These are phyloP conservation scores for Sisymbrium irio DNA, from an alignment of 345 rosid species.

Conservation along the genomic window DNA sequence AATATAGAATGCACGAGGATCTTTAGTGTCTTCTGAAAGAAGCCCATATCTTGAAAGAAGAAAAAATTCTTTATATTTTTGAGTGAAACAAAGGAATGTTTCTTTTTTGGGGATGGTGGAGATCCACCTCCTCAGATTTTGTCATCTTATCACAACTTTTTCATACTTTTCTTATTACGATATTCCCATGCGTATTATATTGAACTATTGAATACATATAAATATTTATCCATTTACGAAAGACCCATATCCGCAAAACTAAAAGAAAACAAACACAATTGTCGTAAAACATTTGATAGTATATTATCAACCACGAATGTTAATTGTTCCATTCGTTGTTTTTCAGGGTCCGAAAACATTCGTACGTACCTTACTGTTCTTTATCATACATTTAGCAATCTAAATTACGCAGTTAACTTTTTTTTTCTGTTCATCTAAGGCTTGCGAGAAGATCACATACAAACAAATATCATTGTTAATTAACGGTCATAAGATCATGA, in stretches of 20 bases:
- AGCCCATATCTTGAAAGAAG: background rate
- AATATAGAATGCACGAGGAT: conserved; percentile 13
- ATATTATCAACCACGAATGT: background rate
- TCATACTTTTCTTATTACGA: background rate
- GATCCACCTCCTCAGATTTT: conserved; percentile 18
- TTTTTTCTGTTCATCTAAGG: background rate
- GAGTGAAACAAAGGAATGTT: conserved; percentile 29
- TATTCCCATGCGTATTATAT: conserved; percentile 24
- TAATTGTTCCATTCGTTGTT: background rate
- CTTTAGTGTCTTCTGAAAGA: background rate
- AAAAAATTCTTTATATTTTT: background rate
- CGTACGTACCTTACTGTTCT: background rate
- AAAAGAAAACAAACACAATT: background rate
- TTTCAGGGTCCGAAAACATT: background rate
- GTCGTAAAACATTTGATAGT: background rate
- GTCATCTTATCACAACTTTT: conserved; percentile 23
- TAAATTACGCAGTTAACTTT: background rate
- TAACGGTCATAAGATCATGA: conserved; percentile 16
- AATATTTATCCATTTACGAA: background rate
- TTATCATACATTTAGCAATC: background rate
- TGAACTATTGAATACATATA: background rate
- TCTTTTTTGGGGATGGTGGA: conserved; percentile 34
- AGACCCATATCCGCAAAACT: background rate
- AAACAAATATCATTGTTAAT: background rate
- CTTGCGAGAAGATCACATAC: background rate